Evolutionary conservation across 352 stramenopile species (phyloP).

Genomic region (Phytophthora palmivora): DNA sequence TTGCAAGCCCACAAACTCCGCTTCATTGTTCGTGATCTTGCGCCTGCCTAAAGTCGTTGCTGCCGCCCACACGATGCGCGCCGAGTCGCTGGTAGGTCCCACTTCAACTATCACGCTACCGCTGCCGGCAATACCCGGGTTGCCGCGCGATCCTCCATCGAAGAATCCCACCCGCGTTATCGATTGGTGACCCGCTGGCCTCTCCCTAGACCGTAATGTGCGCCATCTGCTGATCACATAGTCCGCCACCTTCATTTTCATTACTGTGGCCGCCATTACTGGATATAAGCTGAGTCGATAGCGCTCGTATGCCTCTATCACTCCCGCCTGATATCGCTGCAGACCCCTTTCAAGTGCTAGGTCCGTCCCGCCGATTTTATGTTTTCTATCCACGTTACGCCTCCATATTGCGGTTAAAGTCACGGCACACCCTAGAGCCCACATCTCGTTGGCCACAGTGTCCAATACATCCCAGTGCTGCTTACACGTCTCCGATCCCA

Average conservation of each 20-base stretch:
- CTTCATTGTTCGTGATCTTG: slow-evolving; percentile 6
- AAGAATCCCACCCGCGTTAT: slow-evolving; percentile 7
- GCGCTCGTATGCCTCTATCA: background rate
- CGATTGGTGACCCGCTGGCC: background rate
- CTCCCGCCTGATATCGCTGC: no score
- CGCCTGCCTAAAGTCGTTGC: background rate
- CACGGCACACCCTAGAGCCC: background rate
- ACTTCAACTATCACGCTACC: background rate
- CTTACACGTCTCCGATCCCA: background rate
- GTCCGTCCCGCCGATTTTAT: no score
- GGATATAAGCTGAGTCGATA: no score
- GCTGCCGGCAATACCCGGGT: background rate
- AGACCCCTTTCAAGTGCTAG: no score
- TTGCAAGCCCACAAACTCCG: no score
- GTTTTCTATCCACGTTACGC: background rate
- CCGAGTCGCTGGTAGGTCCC: background rate
- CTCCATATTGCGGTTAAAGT: background rate
- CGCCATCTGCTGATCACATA: no score
- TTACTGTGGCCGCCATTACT: no score
- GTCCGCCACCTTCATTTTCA: no score
- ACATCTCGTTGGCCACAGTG: background rate
- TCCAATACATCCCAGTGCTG: background rate
- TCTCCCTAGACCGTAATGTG: background rate
- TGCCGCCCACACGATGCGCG: background rate
- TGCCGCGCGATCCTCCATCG: slow-evolving; percentile 3